A percentile compares a stretch with the other conserved stretches of the same genome.
phyloP scores from a whole-genome alignment of 2,329 filamentous ascomycete species.

The Passalora sequoiae region DNA sequence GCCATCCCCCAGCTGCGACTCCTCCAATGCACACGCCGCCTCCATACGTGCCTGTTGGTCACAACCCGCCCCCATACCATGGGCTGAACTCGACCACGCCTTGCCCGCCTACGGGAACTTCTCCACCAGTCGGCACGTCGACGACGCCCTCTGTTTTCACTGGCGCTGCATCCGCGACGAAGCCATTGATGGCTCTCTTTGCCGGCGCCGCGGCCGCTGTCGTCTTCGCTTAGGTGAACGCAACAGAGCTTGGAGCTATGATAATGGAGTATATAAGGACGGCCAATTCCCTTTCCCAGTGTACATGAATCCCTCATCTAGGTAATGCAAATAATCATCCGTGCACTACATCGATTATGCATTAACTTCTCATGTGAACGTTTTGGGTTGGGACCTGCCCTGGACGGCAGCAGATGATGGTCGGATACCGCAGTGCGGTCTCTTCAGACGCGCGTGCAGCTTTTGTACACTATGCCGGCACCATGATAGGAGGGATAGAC shows the following conservation, averaged over 20 bases:
- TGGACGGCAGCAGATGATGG: no score
- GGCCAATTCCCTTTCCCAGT: slow-evolving; percentile 7
- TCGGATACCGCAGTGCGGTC: no score
- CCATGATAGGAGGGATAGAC: no score
- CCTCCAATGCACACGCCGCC: no score
- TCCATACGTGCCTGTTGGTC: background rate
- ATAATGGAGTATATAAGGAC: background rate
- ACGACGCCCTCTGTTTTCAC: slow-evolving; percentile 5
- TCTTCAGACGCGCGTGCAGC: no score
- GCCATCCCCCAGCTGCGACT: no score
- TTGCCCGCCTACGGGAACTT: background rate
- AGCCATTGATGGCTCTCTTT: slow-evolving; percentile 12
- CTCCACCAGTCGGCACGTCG: background rate
- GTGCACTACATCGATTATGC: background rate
- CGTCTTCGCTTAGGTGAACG: slow-evolving; percentile 9
- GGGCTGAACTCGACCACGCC: background rate
- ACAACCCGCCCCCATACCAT: background rate
- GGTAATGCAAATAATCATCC: background rate
- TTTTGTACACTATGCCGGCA: no score
- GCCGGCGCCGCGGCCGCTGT: slow-evolving; percentile 15
- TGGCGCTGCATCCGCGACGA: slow-evolving; percentile 10
- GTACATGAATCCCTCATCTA: slow-evolving; percentile 6
- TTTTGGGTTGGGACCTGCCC: no score
- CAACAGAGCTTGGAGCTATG: background rate
- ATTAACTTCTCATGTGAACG: no score